phyloP scores from a whole-genome alignment of 202 grass and related monocot species.

The Cymbopogon flexuosus region DNA sequence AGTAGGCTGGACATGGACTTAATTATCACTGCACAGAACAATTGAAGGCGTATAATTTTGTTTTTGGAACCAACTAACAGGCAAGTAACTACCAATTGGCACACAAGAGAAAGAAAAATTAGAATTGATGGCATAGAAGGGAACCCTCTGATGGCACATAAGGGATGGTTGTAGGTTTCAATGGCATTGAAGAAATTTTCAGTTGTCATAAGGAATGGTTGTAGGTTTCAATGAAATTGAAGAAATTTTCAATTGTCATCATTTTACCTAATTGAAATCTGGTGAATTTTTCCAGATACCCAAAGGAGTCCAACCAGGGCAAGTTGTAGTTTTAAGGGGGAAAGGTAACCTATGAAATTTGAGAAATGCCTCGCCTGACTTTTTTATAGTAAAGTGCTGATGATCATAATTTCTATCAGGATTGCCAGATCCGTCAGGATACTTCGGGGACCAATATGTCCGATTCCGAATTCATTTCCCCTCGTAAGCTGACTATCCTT shows the following conservation, averaged over 20 bases:
- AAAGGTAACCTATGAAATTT: constrained; percentile 57
- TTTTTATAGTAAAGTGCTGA: constrained; percentile 33
- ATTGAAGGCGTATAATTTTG: neutral
- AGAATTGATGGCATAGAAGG: neutral
- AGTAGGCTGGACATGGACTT: neutral
- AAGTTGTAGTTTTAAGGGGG: constrained; percentile 71
- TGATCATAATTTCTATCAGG: constrained; percentile 53
- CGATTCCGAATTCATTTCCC: constrained; percentile 81
- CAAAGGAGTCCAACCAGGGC: constrained; percentile 83
- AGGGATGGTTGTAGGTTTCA: neutral
- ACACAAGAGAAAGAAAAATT: neutral
- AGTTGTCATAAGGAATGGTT: no score
- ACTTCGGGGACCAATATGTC: constrained; percentile 77
- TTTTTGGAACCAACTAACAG: neutral
- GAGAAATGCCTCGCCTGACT: constrained; percentile 14
- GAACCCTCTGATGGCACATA: neutral
- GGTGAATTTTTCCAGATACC: constrained; percentile 62
- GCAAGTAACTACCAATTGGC: neutral
- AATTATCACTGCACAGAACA: neutral
- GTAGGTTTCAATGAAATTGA: no score
- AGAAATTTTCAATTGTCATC: neutral
- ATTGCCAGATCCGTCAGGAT: constrained; percentile 57
- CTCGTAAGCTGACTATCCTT: constrained; percentile 64
- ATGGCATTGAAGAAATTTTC: no score
- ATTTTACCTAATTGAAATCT: constrained; percentile 16